A percentile compares a stretch with the other conserved stretches of the same genome.
Conservation (phyloP, 176 grass and related monocot genomes). For the Aegilops speltoides region DNA sequence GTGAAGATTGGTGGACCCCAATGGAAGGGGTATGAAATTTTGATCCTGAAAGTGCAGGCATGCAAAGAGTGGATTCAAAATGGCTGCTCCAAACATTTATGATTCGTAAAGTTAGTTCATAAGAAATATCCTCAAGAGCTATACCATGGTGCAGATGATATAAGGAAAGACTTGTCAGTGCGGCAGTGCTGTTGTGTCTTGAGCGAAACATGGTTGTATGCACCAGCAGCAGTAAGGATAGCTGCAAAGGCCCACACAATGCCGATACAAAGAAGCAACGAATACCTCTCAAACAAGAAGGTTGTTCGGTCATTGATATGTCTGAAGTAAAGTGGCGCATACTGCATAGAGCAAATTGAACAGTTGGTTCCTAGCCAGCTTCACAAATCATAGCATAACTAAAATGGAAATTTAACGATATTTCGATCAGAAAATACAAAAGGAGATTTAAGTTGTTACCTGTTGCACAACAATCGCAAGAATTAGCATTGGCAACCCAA, state of each 20-base stretch:
- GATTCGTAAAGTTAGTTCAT: not conserved
- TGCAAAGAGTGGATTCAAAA: slow-evolving; percentile 22
- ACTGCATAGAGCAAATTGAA: slow-evolving; percentile 51
- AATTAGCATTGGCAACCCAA: slow-evolving; percentile 94
- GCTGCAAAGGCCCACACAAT: slow-evolving; percentile 94
- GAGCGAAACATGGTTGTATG: slow-evolving; percentile 78
- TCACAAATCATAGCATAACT: slow-evolving; percentile 15
- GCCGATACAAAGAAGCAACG: slow-evolving; percentile 75
- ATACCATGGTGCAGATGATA: slow-evolving; percentile 95
- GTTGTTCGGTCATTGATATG: slow-evolving; percentile 37
- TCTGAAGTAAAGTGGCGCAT: slow-evolving; percentile 56
- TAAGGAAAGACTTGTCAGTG: slow-evolving; percentile 72
- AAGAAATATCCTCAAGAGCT: slow-evolving; percentile 8
- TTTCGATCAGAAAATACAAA: slow-evolving; percentile 3
- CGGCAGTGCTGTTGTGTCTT: slow-evolving; percentile 88
- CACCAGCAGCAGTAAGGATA: slow-evolving; percentile 92
- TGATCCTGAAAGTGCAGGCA: slow-evolving; percentile 70
- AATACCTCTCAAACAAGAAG: slow-evolving; percentile 81
- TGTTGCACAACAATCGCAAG: slow-evolving; percentile 73
- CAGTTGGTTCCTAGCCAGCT: slow-evolving; percentile 14
- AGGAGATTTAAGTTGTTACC: slow-evolving; percentile 40
- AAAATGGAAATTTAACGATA: slow-evolving; percentile 5
- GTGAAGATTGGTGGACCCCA: slow-evolving; percentile 94
- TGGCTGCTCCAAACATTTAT: slow-evolving; percentile 6
- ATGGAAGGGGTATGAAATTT: slow-evolving; percentile 88